Base-by-base conservation (phyloP, 257 asterid genomes). In the Linaria vulgaris region DNA sequence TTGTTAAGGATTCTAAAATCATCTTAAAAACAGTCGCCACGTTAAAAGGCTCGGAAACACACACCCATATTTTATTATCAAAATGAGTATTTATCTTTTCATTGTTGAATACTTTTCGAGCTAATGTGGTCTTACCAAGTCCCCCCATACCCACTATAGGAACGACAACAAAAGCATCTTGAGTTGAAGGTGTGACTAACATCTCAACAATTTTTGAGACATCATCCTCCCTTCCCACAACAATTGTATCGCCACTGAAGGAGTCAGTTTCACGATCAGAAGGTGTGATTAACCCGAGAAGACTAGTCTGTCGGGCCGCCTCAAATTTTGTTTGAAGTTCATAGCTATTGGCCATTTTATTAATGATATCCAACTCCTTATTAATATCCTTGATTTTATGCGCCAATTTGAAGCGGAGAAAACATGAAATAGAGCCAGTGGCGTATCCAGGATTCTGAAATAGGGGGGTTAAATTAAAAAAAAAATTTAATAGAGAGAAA, bases 1-100 rank as follows among this genome's bases (percentile, higher is more conserved):
- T n/a, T n/a, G n/a, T n/a, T 10, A 5, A 65, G 69, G 21, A 54
- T 75, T 75, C 72, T 59, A 25, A 61, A 16, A 63, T 73, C 72
- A 59, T 73, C 78, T 0, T 72, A 56, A 1, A 73, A 31, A 54
- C 57, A 76, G 1, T 34, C 51, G 0, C 12, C 55, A 5, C 5
- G 14, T 12, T 63, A 6, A 11, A 38, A 3, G 0, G 52, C 4
- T 9, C 39, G 5, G 81, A 70, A 37, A 66, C 58, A 44, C 58
- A 22, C 1, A 52, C 38, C 58, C 58, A 52, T 6, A 52, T 8
- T 30, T 13, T 52, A 12, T 21, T 22, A 1, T 13, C 58, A 23
- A 52, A 52, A 52, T 52, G 58, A 10, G 16, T 5, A 0, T 12
- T 11, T 21, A 52, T 5, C 6, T 22, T 22, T 30, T 30, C 37